Conservation (phyloP, 371 early-diverging fungal species). For the Conidiobolus incongruus region DNA sequence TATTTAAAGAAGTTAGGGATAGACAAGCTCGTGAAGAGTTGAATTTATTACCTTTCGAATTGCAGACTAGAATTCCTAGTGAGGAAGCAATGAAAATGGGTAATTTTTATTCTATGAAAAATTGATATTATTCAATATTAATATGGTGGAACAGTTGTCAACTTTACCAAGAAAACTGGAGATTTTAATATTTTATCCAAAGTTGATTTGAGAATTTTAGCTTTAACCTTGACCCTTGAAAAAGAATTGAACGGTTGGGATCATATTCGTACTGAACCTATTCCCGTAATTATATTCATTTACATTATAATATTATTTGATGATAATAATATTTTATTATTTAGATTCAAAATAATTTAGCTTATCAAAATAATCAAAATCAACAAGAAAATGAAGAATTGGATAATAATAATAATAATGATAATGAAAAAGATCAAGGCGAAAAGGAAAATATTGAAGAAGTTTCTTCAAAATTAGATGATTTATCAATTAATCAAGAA, state of each 20-base stretch:
- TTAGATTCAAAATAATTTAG: background rate
- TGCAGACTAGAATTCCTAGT: slow-evolving; percentile 37
- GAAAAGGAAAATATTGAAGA: slow-evolving; percentile 7
- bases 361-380: background rate
- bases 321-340: too few relatives aligned
- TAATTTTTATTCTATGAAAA: too few relatives aligned
- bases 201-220: slow-evolving; percentile 77
- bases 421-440: slow-evolving; percentile 6
- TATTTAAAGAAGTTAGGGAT: slow-evolving; percentile 68
- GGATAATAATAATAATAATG: slow-evolving; percentile 8
- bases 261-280: slow-evolving; percentile 14
- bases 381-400: slow-evolving; percentile 8
- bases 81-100: slow-evolving; percentile 56
- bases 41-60: slow-evolving; percentile 33
- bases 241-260: slow-evolving; percentile 34
- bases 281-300: slow-evolving; percentile 7
- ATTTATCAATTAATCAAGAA: background rate
- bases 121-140: too few relatives aligned
- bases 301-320: background rate
- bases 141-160: slow-evolving; percentile 25
- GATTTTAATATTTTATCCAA: slow-evolving; percentile 62
- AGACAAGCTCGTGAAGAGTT: slow-evolving; percentile 38
- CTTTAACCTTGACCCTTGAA: slow-evolving; percentile 69
- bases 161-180: slow-evolving; percentile 80
- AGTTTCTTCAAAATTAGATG: background rate